Base-by-base conservation (phyloP, 2,329 filamentous ascomycete genomes). In the Hypoxylon sp. region DNA sequence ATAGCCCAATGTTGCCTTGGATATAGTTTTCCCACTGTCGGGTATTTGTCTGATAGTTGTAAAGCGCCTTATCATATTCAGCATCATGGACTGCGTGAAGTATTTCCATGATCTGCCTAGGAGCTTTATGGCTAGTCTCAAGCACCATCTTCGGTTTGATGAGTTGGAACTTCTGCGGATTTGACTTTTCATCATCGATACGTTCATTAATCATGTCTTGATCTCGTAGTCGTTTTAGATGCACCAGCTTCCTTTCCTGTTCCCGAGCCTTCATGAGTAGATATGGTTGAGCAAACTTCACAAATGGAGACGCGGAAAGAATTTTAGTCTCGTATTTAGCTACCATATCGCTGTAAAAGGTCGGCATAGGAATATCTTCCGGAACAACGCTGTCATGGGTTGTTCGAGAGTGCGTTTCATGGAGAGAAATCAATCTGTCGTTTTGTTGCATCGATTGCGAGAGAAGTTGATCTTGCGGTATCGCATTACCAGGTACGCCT, bases 131-230 rank as follows among this genome's bases (percentile, higher is more conserved):
- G 0, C 93, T 90, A 50, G 94, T 90, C 64, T 92, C 88, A 74
- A 97, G 93, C 0, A 99, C 92, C 94, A 98, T 98, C 73, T 97
- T 93, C 0, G 96, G 95, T 68, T 92, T 93, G 70, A 99, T 97
- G 9, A 99, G 87, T 73, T 97, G 91, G 73, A 99, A 99, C 35
- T 90, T 91, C 63, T 92, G 90, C 0, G 87, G 85, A 50, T 87
- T 89, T 5, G 82, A 76, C 70, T 91, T 91, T 69, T 93, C 91
- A 10, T 86, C 83, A 24, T 87, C 85, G 3, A 80, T 82, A 17
- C 84, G 80, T 57, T 88, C 87, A 66, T 89, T 86, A 9, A 87
- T 80, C 0, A 86, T 83, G 73, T 91, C 87, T 71, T 97, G 92
- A 73, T 98, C 94, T 39, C 93, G 90, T 10, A 98, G 86, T 55